These are phyloP conservation scores for Schizophyllum amplum DNA, from an alignment of 1,284 basidiomycete genomes.

Conservation along the genomic window DNA sequence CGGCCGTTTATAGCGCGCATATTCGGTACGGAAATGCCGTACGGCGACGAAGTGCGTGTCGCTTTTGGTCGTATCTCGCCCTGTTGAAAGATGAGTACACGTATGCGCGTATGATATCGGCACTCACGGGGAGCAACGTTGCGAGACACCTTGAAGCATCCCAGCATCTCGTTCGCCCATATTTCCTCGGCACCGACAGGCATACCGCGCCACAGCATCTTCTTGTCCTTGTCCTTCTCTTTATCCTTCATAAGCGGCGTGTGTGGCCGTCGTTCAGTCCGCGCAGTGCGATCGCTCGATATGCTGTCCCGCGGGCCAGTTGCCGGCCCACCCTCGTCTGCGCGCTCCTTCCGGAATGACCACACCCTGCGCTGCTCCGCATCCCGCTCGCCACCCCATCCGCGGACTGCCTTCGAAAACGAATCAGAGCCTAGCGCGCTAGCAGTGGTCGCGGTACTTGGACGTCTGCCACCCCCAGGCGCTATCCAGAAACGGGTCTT, in stretches of 20 bases:
- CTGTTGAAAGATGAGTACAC: constrained; percentile 8
- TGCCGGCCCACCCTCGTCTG: constrained; percentile 24
- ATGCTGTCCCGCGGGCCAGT: constrained; percentile 2
- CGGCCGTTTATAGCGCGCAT: constrained; percentile 27
- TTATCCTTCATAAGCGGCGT: constrained; percentile 16
- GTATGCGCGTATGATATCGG: constrained; percentile 4
- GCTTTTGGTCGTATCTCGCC: constrained; percentile 44
- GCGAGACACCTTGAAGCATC: constrained; percentile 54
- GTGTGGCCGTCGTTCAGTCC: background rate
- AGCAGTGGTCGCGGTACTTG: constrained; percentile 36
- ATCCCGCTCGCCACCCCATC: constrained; percentile 39
- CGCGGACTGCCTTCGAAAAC: constrained; percentile 44
- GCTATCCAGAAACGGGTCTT: background rate
- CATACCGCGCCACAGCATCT: constrained; percentile 29
- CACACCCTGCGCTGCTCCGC: constrained; percentile 40
- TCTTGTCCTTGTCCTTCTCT: constrained; percentile 14
- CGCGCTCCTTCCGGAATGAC: constrained; percentile 55
- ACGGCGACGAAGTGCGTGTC: constrained; percentile 62
- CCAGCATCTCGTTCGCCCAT: constrained; percentile 61
- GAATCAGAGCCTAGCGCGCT: constrained; percentile 42
- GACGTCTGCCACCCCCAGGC: constrained; percentile 27
- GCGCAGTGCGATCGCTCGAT: constrained; percentile 13
- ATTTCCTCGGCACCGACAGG: constrained; percentile 48
- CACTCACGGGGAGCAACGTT: constrained; percentile 39
- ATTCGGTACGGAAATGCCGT: constrained; percentile 44